Evolutionary conservation across 306 rosid genomes (phyloP).

Genomic region (Lathyrus aphaca): DNA sequence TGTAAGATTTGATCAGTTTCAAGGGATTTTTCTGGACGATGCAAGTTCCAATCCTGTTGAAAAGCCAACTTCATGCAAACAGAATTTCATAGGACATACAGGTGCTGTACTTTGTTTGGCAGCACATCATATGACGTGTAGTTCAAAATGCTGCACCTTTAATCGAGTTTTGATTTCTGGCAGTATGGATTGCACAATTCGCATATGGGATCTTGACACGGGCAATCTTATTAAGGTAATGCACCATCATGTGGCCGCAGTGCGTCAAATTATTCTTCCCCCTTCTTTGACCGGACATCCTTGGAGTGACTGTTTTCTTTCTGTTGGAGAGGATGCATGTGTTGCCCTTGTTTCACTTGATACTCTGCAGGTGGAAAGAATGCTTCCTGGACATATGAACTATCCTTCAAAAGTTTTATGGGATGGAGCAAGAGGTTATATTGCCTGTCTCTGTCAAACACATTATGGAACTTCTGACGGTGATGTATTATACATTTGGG

Average conservation of each 20-base stretch:
- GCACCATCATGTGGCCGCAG: constrained; percentile 97
- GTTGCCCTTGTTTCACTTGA: constrained; percentile 86
- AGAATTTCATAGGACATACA: constrained; percentile 72
- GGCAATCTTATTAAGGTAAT: constrained; percentile 66
- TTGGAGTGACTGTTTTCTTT: constrained; percentile 91
- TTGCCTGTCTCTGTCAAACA: constrained; percentile 77
- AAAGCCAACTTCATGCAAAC: constrained; percentile 54
- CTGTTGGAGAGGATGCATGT: constrained; percentile 95
- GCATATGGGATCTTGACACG: constrained; percentile 85
- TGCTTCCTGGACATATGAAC: constrained; percentile 86
- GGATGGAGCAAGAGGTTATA: constrained; percentile 90
- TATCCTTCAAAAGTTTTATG: constrained; percentile 92
- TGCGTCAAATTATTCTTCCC: constrained; percentile 87
- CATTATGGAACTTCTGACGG: constrained; percentile 70
- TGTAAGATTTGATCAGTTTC: constrained; percentile 69
- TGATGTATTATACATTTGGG: constrained; percentile 86
- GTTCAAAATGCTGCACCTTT: constrained; percentile 50
- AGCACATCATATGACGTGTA: constrained; percentile 70
- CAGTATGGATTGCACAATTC: constrained; percentile 86
- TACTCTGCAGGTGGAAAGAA: constrained; percentile 89
- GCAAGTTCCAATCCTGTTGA: constrained; percentile 52
- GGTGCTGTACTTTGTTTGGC: constrained; percentile 94
- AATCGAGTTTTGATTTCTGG: constrained; percentile 83
- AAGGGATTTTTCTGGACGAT: constrained; percentile 52
- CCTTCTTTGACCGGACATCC: constrained; percentile 67